Base-by-base conservation (phyloP, 164 flowering plant genomes). In the Magnolia kwangsiensis region DNA sequence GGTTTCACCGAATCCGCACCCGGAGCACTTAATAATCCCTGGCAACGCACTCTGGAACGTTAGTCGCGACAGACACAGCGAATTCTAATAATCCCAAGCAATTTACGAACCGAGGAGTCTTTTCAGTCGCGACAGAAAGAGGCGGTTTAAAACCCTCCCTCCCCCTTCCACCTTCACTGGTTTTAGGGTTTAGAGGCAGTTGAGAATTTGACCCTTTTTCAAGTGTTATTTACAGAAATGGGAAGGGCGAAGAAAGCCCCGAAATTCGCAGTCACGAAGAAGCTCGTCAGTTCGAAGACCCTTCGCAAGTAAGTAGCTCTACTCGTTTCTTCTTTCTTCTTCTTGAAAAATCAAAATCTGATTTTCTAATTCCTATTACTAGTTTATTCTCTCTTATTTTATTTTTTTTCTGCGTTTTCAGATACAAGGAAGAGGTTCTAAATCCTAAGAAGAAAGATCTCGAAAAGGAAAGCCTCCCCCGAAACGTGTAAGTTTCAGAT, bases 201-300 rank as follows among this genome's bases (percentile, higher is more conserved):
- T 55, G 61, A 13, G 18, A 16, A 16, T 55, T 11, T 55, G 13
- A 55, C 13, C 61, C 61, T 55, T 2, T 19, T 55, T 67, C 49
- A 1, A 18, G 2, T 4, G 2, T 24, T 4, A n/a, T 73, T 45
- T 45, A 1, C 8, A 70, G 67, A 70, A 24, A 89, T 87, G 95
- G 95, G 91, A 9, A 88, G 78, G 82, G 87, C 95, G 2, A 92
- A 84, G 84, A 91, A 89, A 85, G 72, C 80, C n/a, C 94, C 88
- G 7, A 91, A 91, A 81, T 93, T 90, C 70, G 97, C 94, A 7
- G 93, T 86, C 59, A 86, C 84, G 91, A 95, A 95, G 88, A 95
- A 88, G 83, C 77, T 91, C 18, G 82, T 94, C 31, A 85, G 89
- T 71, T 81, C 85, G 13, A 93, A 87, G 85, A 85, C 93, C 37